phyloP scores from a whole-genome alignment of 2,329 filamentous ascomycete genomes.

The Tympanopsis confertula region DNA sequence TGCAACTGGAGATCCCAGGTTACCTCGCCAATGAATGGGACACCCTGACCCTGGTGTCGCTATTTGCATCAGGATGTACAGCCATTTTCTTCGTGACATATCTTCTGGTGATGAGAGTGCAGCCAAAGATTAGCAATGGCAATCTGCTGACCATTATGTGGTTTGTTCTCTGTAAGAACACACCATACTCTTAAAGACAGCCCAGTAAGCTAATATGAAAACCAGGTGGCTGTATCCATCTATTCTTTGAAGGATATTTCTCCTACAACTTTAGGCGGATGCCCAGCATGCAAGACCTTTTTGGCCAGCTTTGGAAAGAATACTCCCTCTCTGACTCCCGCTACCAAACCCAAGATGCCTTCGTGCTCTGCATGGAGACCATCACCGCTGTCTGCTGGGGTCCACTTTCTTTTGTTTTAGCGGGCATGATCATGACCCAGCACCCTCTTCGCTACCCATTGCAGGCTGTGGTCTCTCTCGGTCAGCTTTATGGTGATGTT shows the following conservation, averaged over 20 bases:
- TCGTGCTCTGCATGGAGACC: slow-evolving; percentile 43
- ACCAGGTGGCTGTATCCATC: slow-evolving; percentile 9
- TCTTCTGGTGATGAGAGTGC: not conserved
- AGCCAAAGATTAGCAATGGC: not conserved
- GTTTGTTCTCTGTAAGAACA: not conserved
- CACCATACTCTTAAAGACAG: not conserved
- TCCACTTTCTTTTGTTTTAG: slow-evolving; percentile 35
- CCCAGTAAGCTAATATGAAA: not conserved
- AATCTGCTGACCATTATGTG: not conserved
- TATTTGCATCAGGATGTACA: not conserved
- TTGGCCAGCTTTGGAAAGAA: slow-evolving; percentile 46
- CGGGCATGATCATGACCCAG: slow-evolving; percentile 27
- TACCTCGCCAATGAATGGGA: not conserved
- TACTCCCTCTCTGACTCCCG: slow-evolving; percentile 44
- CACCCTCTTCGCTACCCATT: slow-evolving; percentile 34
- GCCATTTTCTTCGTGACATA: not conserved
- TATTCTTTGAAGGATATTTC: slow-evolving; percentile 32
- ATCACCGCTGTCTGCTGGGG: slow-evolving; percentile 40
- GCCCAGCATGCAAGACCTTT: slow-evolving; percentile 24
- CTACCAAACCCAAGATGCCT: slow-evolving; percentile 38
- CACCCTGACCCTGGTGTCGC: not conserved
- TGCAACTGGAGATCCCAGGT: not conserved
- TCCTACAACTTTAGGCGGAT: slow-evolving; percentile 28
- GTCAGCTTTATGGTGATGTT: slow-evolving; percentile 38
- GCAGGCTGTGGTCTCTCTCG: slow-evolving; percentile 31